phyloP scores from a whole-genome alignment of 2,329 filamentous ascomycete species.

The Hypoxylon sp. region DNA sequence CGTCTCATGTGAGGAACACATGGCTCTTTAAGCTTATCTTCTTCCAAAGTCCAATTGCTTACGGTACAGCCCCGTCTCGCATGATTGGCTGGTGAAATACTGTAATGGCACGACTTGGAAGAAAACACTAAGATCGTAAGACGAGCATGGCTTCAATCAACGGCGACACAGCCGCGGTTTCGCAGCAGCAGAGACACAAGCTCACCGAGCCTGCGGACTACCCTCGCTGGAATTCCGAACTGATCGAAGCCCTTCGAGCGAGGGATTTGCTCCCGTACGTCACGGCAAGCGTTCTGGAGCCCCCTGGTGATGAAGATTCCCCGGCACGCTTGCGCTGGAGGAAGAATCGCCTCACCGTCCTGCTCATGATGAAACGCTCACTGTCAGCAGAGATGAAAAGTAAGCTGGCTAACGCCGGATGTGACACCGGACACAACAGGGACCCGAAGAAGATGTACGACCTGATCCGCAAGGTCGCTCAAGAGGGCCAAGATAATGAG shows the following conservation, averaged over 20 bases:
- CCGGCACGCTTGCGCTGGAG: constrained; percentile 29
- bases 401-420: constrained; percentile 24
- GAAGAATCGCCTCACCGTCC: constrained; percentile 28
- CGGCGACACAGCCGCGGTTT: background rate
- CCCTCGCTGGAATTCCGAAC: constrained; percentile 35
- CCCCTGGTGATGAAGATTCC: constrained; percentile 14
- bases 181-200: constrained; percentile 25
- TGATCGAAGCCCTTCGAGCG: constrained; percentile 30
- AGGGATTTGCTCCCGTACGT: constrained; percentile 35
- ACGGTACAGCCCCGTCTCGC: background rate
- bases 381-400: constrained; percentile 33
- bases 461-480: constrained; percentile 26
- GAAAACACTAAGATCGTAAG: constrained; percentile 4
- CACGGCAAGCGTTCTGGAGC: constrained; percentile 27
- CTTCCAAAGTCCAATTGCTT: background rate
- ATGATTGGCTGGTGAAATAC: constrained; percentile 15
- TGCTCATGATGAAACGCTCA: constrained; percentile 34
- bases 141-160: constrained; percentile 30
- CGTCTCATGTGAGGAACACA: constrained; percentile 9
- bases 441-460: constrained; percentile 43
- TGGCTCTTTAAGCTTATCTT: constrained; percentile 8
- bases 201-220: constrained; percentile 31
- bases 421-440: constrained; percentile 15
- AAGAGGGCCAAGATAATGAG: constrained; percentile 7
- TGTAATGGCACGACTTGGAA: constrained; percentile 5